Conservation (phyloP, 202 grass and related monocot genomes). For the Schoenoplectus triqueter region DNA sequence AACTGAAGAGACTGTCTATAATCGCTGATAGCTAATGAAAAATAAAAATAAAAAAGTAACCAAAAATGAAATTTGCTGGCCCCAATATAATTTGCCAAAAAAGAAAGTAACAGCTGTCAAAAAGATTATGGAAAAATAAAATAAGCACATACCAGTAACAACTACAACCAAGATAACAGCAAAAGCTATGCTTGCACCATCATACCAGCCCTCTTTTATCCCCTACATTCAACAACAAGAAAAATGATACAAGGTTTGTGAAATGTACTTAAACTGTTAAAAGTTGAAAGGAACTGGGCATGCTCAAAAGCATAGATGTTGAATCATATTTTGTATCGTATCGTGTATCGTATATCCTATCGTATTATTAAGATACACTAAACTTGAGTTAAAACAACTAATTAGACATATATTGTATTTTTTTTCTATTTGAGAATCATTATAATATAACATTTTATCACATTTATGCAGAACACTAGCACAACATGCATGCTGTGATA, state of each 20-base stretch:
- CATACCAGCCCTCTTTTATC: slow-evolving; percentile 97
- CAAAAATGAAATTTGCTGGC: slow-evolving; percentile 9
- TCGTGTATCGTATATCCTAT: no score
- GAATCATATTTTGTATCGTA: no score
- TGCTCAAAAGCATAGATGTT: neutral
- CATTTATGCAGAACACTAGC: no score
- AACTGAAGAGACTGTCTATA: slow-evolving; percentile 94
- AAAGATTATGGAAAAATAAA: slow-evolving; percentile 20
- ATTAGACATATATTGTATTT: no score
- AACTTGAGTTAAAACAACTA: no score
- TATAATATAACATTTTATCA: no score
- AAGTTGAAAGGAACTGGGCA: slow-evolving; percentile 6
- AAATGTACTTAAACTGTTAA: neutral
- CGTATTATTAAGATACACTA: no score
- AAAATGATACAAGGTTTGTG: neutral
- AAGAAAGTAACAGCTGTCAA: neutral
- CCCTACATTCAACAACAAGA: slow-evolving; percentile 52
- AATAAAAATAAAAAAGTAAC: slow-evolving; percentile 6
- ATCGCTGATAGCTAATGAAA: slow-evolving; percentile 75
- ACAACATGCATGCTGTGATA: no score
- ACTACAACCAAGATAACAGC: slow-evolving; percentile 91
- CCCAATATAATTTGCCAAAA: slow-evolving; percentile 15
- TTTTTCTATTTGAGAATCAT: no score
- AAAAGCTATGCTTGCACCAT: slow-evolving; percentile 94
- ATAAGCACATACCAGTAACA: slow-evolving; percentile 66